Conservation (phyloP, 1,139 yeast genomes). For the Candida sp. region DNA sequence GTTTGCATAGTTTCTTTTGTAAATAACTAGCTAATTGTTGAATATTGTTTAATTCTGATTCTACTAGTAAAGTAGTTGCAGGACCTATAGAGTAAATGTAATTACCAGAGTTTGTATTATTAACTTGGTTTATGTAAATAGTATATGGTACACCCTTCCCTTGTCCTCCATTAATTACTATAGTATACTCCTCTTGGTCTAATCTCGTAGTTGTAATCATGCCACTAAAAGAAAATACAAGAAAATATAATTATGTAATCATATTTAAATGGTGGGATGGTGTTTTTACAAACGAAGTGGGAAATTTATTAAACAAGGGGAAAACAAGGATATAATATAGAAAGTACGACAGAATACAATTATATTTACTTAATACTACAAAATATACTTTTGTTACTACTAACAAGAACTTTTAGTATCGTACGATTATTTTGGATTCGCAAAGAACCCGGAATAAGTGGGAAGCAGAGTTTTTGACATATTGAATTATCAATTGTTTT, state of each 20-base stretch:
- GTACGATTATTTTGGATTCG: too few relatives aligned
- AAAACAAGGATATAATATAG: too few relatives aligned
- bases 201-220: constrained; percentile 2
- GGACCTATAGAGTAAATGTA: constrained; percentile 15
- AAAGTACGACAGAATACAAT: too few relatives aligned
- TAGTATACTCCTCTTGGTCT: constrained; percentile 7
- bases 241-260: not conserved
- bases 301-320: too few relatives aligned
- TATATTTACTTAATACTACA: too few relatives aligned
- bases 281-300: too few relatives aligned
- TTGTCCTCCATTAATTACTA: constrained; percentile 4
- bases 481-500: too few relatives aligned
- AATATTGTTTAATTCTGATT: constrained; percentile 6
- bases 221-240: constrained; percentile 2
- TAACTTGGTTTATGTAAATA: constrained; percentile 13
- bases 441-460: too few relatives aligned
- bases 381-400: too few relatives aligned
- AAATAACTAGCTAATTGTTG: constrained; percentile 10
- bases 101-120: constrained; percentile 11
- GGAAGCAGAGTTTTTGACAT: too few relatives aligned
- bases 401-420: too few relatives aligned
- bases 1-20: constrained; percentile 12
- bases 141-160: constrained; percentile 9
- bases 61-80: constrained; percentile 11
- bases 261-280: not conserved